Percentiles rank a stretch among this genome's conserved stretches.
Evolutionary conservation across 768 basidiomycete genomes (phyloP).

Genomic region (Tremella yokohamensis): DNA sequence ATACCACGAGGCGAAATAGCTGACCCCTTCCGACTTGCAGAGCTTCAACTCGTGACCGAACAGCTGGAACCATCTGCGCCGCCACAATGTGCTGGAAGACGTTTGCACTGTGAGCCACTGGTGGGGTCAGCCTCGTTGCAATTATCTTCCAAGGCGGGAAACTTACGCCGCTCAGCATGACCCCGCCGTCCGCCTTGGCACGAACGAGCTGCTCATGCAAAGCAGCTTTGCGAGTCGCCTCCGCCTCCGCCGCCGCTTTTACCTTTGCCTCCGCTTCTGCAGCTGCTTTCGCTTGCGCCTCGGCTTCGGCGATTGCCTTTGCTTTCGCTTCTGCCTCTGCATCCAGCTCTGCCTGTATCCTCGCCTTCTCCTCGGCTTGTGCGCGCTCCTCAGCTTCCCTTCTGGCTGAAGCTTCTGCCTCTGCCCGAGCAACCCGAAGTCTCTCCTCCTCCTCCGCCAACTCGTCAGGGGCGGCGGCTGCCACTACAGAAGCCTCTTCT

Average conservation of each 20-base stretch:
- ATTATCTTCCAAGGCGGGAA: not conserved
- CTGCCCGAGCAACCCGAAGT: too few species aligned
- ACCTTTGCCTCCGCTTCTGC: slow-evolving; percentile 11
- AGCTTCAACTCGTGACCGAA: slow-evolving; percentile 24
- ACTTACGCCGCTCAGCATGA: slow-evolving; percentile 45
- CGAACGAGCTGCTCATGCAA: slow-evolving; percentile 16
- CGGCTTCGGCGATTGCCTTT: not conserved
- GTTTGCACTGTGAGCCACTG: slow-evolving; percentile 45
- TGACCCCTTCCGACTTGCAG: slow-evolving; percentile 39
- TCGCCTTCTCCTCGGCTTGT: not conserved
- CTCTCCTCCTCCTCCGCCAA: too few species aligned
- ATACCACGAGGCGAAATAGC: slow-evolving; percentile 5
- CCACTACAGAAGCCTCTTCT: too few species aligned
- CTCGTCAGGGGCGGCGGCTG: too few species aligned
- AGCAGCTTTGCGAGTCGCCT: slow-evolving; percentile 15
- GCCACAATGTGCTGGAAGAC: slow-evolving; percentile 33
- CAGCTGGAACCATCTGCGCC: slow-evolving; percentile 38
- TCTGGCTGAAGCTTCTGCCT: too few species aligned
- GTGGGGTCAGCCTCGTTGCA: not conserved
- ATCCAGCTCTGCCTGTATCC: not conserved
- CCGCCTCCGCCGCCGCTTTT: slow-evolving; percentile 11
- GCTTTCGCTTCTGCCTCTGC: slow-evolving; percentile 1
- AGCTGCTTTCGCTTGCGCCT: not conserved
- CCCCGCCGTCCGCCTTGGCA: slow-evolving; percentile 24
- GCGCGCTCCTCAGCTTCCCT: not conserved